Conservation (phyloP, 768 basidiomycete genomes). For the Clitopilus hobsonii region DNA sequence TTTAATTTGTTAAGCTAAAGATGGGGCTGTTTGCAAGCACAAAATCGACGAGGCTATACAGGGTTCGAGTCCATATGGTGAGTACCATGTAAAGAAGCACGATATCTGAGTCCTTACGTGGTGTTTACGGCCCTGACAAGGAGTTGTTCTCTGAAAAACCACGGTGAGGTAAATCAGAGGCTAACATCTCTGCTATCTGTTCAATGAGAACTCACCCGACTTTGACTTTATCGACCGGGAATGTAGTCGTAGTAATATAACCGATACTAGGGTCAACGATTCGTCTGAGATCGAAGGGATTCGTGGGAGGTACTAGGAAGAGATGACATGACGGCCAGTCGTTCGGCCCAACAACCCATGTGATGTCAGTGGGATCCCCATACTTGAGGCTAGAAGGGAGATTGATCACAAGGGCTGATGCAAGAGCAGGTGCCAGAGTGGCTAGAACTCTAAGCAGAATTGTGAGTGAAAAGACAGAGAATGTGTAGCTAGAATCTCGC, state of each 20-base stretch:
- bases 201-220: slow-evolving; percentile 10
- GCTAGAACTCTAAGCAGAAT: not conserved
- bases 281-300: slow-evolving; percentile 7
- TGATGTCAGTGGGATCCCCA: slow-evolving; percentile 8
- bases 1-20: too few relatives aligned
- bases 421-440: not conserved
- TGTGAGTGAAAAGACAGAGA: not conserved
- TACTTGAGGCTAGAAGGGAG: slow-evolving; percentile 5
- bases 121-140: slow-evolving; percentile 8
- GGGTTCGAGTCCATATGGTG: not conserved
- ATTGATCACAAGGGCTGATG: not conserved
- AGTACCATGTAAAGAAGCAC: not conserved
- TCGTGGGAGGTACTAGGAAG: slow-evolving; percentile 1
- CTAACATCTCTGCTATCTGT: not conserved
- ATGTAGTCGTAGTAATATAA: slow-evolving; percentile 7
- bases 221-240: slow-evolving; percentile 6
- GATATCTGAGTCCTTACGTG: slow-evolving; percentile 3
- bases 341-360: slow-evolving; percentile 1
- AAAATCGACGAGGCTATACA: not conserved
- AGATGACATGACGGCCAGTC: slow-evolving; percentile 7
- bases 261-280: slow-evolving; percentile 4
- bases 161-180: too few relatives aligned
- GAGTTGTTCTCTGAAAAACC: slow-evolving; percentile 1
- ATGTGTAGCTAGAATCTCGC: not conserved
- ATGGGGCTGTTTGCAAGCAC: not conserved